Evolutionary conservation across 2,329 filamentous ascomycete genomes (phyloP).

Genomic region (Penicillium sp.): DNA sequence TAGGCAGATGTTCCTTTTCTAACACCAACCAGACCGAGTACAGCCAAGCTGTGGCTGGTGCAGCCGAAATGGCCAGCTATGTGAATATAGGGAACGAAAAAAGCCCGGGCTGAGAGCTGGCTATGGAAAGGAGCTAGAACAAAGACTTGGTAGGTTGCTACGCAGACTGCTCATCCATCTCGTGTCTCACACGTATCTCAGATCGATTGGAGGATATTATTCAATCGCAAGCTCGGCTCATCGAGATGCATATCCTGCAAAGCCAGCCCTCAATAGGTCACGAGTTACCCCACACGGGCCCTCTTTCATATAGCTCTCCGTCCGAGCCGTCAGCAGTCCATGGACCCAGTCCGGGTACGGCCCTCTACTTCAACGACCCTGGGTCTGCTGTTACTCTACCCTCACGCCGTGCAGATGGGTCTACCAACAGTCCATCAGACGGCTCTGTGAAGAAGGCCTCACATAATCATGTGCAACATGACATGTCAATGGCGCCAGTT

Average conservation of each 20-base stretch:
- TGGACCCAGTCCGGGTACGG: slow-evolving; percentile 57
- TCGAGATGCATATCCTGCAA: slow-evolving; percentile 56
- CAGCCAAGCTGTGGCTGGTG: slow-evolving; percentile 70
- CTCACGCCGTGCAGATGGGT: slow-evolving; percentile 48
- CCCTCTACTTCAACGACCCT: slow-evolving; percentile 62
- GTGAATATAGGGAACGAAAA: slow-evolving; percentile 69
- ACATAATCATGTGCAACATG: slow-evolving; percentile 23
- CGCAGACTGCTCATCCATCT: not conserved
- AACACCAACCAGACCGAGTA: slow-evolving; percentile 43
- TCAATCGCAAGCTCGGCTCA: slow-evolving; percentile 63
- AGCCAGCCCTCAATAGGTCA: slow-evolving; percentile 31
- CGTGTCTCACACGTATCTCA: slow-evolving; percentile 14
- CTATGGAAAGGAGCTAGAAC: slow-evolving; percentile 71
- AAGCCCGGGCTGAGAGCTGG: slow-evolving; percentile 65
- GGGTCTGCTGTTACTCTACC: slow-evolving; percentile 47
- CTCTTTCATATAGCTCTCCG: slow-evolving; percentile 46
- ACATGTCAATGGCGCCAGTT: slow-evolving; percentile 19
- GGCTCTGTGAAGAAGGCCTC: slow-evolving; percentile 29
- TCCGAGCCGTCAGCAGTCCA: slow-evolving; percentile 51
- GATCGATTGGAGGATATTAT: slow-evolving; percentile 68
- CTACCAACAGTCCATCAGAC: slow-evolving; percentile 37
- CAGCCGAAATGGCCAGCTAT: slow-evolving; percentile 62
- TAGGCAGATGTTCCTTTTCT: not conserved
- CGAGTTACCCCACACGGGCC: slow-evolving; percentile 26
- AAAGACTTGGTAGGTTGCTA: slow-evolving; percentile 53